These are phyloP conservation scores for Hypoxylon sp. DNA, from an alignment of 2,329 filamentous ascomycete species.

Conservation along the genomic window DNA sequence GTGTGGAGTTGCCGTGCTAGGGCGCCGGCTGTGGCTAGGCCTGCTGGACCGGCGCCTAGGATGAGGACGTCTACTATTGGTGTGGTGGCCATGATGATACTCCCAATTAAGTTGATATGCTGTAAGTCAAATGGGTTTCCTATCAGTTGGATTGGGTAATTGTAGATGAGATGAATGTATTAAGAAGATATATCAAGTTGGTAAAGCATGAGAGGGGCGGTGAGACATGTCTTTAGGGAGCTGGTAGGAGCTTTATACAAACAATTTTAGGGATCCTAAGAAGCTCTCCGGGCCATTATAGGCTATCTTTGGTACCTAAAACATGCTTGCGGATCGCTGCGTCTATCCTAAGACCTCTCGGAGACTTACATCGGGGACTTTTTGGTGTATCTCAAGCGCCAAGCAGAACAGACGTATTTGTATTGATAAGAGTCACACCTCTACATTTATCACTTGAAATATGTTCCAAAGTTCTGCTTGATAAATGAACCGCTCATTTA, in stretches of 20 bases:
- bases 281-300: neutral
- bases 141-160: neutral
- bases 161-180: neutral
- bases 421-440: neutral
- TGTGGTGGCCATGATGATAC: slow-evolving; percentile 4
- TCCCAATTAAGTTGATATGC: neutral
- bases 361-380: slow-evolving; percentile 45
- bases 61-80: slow-evolving; percentile 54
- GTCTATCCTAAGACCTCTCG: slow-evolving; percentile 3
- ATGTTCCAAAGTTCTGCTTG: too few relatives aligned
- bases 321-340: neutral
- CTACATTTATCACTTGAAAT: neutral
- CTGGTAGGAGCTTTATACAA: slow-evolving; percentile 6
- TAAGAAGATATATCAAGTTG: neutral
- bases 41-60: slow-evolving; percentile 62
- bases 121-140: neutral
- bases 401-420: neutral
- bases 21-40: slow-evolving; percentile 58
- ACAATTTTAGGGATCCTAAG: too few relatives aligned
- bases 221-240: neutral
- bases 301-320: neutral
- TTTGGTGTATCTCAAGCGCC: neutral
- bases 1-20: slow-evolving; percentile 56
- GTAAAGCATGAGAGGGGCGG: neutral
- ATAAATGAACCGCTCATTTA: neutral